phyloP scores from a whole-genome alignment of 2,329 filamentous ascomycete species.

The Metarhizium rileyi region DNA sequence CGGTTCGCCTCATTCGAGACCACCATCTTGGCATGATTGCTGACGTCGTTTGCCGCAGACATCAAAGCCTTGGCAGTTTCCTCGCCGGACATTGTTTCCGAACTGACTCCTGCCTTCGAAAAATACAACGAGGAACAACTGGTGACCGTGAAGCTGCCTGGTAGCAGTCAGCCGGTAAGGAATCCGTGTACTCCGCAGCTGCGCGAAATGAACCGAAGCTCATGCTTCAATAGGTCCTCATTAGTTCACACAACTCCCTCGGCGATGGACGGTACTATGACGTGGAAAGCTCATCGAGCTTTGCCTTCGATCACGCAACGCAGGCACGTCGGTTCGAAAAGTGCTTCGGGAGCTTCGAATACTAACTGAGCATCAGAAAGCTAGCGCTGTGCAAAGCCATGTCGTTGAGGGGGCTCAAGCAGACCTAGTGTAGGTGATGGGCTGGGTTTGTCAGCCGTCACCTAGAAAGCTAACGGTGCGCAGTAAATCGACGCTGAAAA shows the following conservation, averaged over 20 bases:
- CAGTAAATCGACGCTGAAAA: conserved; percentile 78
- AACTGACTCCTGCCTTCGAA: conserved; percentile 74
- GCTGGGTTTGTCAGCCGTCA: neutral
- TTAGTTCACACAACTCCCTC: conserved; percentile 79
- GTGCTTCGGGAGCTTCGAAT: neutral
- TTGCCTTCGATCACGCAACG: conserved; percentile 75
- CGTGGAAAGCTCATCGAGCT: conserved; percentile 77
- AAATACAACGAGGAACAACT: conserved; percentile 97
- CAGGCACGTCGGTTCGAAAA: conserved; percentile 40
- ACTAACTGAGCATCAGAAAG: conserved; percentile 47
- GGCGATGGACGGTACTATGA: conserved; percentile 83
- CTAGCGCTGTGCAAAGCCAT: conserved; percentile 72
- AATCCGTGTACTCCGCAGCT: neutral
- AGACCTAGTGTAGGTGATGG: conserved; percentile 61
- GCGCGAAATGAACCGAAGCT: conserved; percentile 8
- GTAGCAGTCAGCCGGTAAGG: conserved; percentile 54
- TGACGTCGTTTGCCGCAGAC: conserved; percentile 42
- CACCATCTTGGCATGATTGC: neutral
- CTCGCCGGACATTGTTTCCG: conserved; percentile 55
- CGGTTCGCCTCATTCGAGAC: conserved; percentile 41
- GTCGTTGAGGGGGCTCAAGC: conserved; percentile 65
- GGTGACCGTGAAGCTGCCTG: conserved; percentile 78
- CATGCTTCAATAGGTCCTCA: conserved; percentile 50
- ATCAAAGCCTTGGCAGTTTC: conserved; percentile 78
- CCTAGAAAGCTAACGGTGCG: conserved; percentile 2